phyloP scores from a whole-genome alignment of 2,329 filamentous ascomycete genomes.

The Pyricularia pennisetigena region DNA sequence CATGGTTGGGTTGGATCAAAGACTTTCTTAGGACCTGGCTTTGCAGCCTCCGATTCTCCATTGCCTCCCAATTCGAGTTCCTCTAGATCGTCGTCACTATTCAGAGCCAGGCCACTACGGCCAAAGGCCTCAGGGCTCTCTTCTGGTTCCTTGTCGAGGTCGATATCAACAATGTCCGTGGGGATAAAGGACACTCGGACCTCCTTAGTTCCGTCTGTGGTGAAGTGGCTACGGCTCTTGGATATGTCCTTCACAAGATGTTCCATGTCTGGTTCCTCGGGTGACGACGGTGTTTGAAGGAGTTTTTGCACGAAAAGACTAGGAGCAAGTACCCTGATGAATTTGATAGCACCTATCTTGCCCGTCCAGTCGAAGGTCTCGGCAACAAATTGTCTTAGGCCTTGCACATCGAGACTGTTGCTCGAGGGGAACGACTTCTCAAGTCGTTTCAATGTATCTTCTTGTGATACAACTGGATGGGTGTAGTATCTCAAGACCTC shows the following conservation, averaged over 20 bases:
- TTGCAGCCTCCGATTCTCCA: constrained; percentile 13
- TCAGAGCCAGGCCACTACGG: constrained; percentile 47
- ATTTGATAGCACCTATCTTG: constrained; percentile 70
- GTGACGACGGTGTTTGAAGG: constrained; percentile 12
- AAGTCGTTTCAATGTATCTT: constrained; percentile 44
- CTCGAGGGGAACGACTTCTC: constrained; percentile 31
- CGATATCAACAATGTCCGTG: constrained; percentile 64
- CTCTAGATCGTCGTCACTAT: constrained; percentile 55
- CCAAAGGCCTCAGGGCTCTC: constrained; percentile 31
- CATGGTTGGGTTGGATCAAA: constrained; percentile 60
- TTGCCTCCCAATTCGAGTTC: constrained; percentile 18
- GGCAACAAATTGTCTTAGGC: constrained; percentile 62
- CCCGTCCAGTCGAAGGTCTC: constrained; percentile 84
- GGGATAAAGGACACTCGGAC: constrained; percentile 72
- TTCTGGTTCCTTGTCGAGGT: constrained; percentile 63
- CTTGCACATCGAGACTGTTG: constrained; percentile 45
- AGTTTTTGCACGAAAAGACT: constrained; percentile 59
- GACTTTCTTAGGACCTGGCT: constrained; percentile 21
- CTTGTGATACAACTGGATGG: constrained; percentile 68
- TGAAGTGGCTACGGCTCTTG: constrained; percentile 57
- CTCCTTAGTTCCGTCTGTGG: constrained; percentile 67
- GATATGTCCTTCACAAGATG: constrained; percentile 56
- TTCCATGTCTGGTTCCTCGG: constrained; percentile 20
- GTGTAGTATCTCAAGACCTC: constrained; percentile 82
- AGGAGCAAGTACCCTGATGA: constrained; percentile 71